Percentiles rank a stretch among this genome's conserved stretches.
Evolutionary conservation across 2,329 filamentous ascomycete genomes (phyloP).

Genomic region (Sphaerostilbella broomeana): DNA sequence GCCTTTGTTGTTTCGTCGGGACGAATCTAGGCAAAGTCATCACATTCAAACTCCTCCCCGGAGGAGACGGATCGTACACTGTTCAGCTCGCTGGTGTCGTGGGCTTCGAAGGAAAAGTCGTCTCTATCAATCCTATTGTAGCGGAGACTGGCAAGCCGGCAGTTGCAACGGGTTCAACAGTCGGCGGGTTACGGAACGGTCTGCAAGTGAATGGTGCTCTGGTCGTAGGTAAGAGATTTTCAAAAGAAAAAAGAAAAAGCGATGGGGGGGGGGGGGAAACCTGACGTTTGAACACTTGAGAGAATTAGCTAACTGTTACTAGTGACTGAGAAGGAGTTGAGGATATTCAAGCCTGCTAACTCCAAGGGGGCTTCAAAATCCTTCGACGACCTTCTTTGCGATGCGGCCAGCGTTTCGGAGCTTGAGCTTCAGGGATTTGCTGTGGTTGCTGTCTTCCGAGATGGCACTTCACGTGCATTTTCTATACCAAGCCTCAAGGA

Average conservation of each 20-base stretch:
- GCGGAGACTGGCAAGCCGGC: conserved; percentile 71
- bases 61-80: conserved; percentile 59
- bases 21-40: conserved; percentile 77
- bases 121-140: conserved; percentile 74
- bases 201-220: conserved; percentile 71
- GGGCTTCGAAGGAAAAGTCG: conserved; percentile 60
- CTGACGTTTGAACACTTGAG: no score
- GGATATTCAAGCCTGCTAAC: conserved; percentile 78
- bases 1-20: conserved; percentile 85
- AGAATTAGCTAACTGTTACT: no score
- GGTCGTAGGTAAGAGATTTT: conserved; percentile 56
- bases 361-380: conserved; percentile 87
- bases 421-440: conserved; percentile 70
- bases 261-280: no score
- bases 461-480: conserved; percentile 71
- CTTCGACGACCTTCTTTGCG: conserved; percentile 78
- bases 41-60: conserved; percentile 85
- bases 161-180: conserved; percentile 64
- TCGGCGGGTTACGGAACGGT: conserved; percentile 71
- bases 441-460: conserved; percentile 77
- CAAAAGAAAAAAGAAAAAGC: no score
- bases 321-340: conserved; percentile 66
- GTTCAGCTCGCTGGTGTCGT: conserved; percentile 65
- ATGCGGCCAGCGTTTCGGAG: conserved; percentile 70
- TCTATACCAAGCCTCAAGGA: conserved; percentile 86